A percentile compares a stretch with the other conserved stretches of the same genome.
Conservation (phyloP, 179 eudicot genomes). For the Amaranthus tricolor region DNA sequence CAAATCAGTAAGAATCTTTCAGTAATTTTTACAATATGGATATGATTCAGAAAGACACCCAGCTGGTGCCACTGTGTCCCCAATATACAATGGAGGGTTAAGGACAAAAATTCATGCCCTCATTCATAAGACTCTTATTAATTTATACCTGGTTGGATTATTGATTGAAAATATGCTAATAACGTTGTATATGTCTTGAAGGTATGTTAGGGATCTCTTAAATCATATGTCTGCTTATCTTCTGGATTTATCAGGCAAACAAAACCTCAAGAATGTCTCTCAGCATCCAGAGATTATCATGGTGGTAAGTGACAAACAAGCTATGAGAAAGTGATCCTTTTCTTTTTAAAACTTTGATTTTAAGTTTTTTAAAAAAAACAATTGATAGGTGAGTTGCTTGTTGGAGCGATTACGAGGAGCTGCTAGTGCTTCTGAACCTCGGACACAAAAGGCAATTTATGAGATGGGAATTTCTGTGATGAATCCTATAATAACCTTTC, state of each 20-base stretch:
- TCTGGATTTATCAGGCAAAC: slow-evolving; percentile 64
- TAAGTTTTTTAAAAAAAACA: neutral
- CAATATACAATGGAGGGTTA: neutral
- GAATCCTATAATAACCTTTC: slow-evolving; percentile 66
- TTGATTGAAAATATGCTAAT: slow-evolving; percentile 25
- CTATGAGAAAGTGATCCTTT: neutral
- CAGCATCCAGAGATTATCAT: slow-evolving; percentile 82
- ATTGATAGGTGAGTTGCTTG: slow-evolving; percentile 70
- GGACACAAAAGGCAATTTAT: slow-evolving; percentile 84
- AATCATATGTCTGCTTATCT: slow-evolving; percentile 63
- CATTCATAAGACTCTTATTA: slow-evolving; percentile 20
- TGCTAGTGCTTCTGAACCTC: slow-evolving; percentile 92
- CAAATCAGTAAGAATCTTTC: slow-evolving; percentile 65
- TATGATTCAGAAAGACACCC: neutral
- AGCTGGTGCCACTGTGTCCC: neutral
- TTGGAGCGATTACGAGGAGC: slow-evolving; percentile 95
- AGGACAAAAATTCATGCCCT: neutral
- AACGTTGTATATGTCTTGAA: slow-evolving; percentile 24
- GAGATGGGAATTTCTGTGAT: slow-evolving; percentile 79
- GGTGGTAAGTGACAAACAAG: slow-evolving; percentile 47
- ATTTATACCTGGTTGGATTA: slow-evolving; percentile 4
- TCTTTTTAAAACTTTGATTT: neutral
- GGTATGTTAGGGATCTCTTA: slow-evolving; percentile 74
- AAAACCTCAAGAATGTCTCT: slow-evolving; percentile 60
- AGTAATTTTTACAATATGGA: neutral